phyloP scores from a whole-genome alignment of 768 basidiomycete genomes.

The Sutorius australiensis region DNA sequence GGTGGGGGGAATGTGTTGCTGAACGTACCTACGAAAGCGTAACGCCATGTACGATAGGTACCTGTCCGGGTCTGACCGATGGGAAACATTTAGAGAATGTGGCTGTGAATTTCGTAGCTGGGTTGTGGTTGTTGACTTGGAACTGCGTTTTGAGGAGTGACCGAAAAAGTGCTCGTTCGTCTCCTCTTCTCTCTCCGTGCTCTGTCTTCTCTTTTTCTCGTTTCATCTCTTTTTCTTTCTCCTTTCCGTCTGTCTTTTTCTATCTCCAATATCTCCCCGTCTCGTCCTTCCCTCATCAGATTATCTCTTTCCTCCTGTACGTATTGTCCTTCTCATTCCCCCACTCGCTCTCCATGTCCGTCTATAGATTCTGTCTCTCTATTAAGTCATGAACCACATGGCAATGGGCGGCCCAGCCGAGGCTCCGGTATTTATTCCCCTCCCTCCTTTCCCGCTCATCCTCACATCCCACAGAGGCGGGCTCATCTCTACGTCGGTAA shows the following conservation, averaged over 20 bases:
- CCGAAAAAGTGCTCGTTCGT: slow-evolving; percentile 11
- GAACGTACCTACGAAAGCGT: slow-evolving; percentile 62
- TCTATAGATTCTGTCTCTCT: slow-evolving; percentile 30
- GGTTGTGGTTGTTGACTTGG: slow-evolving; percentile 13
- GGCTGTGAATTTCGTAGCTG: slow-evolving; percentile 17
- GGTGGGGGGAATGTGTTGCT: slow-evolving; percentile 76
- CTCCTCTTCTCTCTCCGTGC: slow-evolving; percentile 13
- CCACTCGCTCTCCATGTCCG: slow-evolving; percentile 5
- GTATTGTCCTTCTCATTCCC: slow-evolving; percentile 14
- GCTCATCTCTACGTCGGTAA: slow-evolving; percentile 99
- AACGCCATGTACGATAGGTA: background rate
- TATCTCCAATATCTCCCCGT: slow-evolving; percentile 30
- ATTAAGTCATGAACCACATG: slow-evolving; percentile 71
- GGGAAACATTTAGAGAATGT: slow-evolving; percentile 14
- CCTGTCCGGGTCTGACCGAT: slow-evolving; percentile 19
- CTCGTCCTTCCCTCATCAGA: slow-evolving; percentile 37
- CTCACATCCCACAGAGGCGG: slow-evolving; percentile 53
- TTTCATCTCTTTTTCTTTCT: slow-evolving; percentile 29
- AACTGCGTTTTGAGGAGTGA: slow-evolving; percentile 22
- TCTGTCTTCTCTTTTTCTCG: slow-evolving; percentile 31
- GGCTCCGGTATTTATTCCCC: slow-evolving; percentile 58
- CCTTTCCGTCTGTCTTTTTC: slow-evolving; percentile 36
- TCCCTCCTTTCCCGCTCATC: background rate
- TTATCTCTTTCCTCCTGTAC: slow-evolving; percentile 37
- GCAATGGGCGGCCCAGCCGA: slow-evolving; percentile 67